Evolutionary conservation across 1,284 basidiomycete genomes (phyloP).

Genomic region (Malassezia dermatis): DNA sequence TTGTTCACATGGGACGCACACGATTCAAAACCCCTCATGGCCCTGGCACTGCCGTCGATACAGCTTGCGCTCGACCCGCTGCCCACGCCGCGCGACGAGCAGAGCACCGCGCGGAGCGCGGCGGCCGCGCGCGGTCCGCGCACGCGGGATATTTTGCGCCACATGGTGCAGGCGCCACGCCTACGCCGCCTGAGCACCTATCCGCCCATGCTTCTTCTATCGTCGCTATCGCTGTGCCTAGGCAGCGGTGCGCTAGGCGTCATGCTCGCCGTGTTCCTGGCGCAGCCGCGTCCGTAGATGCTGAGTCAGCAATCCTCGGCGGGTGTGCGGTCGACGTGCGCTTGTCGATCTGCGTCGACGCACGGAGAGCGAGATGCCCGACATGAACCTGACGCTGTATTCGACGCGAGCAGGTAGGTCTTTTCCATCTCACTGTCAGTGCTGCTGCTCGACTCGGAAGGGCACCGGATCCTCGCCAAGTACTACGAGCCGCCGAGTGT

Average conservation of each 20-base stretch:
- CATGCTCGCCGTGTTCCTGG: conserved; percentile 10
- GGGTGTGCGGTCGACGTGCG: background rate
- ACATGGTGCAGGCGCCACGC: background rate
- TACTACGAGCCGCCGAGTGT: conserved; percentile 62
- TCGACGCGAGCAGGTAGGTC: conserved; percentile 33
- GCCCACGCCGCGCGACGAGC: conserved; percentile 3
- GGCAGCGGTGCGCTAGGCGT: conserved; percentile 9
- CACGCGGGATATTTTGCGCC: background rate
- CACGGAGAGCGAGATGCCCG: background rate
- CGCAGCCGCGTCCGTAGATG: background rate
- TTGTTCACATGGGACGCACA: conserved; percentile 23
- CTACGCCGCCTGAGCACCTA: background rate
- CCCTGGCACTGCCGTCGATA: background rate
- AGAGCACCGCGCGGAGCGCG: background rate
- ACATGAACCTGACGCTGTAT: conserved; percentile 43
- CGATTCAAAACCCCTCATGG: background rate
- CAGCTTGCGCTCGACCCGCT: conserved; percentile 4
- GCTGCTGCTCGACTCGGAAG: conserved; percentile 84
- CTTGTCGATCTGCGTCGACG: background rate
- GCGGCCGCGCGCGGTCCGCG: background rate
- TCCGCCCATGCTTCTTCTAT: background rate
- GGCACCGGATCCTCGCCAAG: conserved; percentile 85
- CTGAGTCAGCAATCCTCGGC: conserved; percentile 8
- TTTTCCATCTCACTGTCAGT: conserved; percentile 50
- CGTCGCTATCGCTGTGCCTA: conserved; percentile 10